Conservation (phyloP, 192 early-diverging fungal species). For the Tieghemiomyces parasiticus region DNA sequence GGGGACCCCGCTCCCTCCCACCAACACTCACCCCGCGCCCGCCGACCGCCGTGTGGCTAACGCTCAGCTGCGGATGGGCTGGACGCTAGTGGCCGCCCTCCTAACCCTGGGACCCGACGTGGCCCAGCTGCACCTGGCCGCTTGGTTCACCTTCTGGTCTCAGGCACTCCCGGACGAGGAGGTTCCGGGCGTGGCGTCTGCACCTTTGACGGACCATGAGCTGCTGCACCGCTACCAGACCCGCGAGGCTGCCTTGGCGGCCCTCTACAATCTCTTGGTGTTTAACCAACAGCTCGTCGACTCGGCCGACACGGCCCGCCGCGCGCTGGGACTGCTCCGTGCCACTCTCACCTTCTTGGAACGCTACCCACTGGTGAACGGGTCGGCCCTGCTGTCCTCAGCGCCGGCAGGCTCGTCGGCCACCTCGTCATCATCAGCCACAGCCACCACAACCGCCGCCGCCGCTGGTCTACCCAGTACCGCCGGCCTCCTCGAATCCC, state of each 20-base stretch:
- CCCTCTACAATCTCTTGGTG: slow-evolving; percentile 52
- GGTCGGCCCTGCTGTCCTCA: neutral
- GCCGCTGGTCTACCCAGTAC: neutral
- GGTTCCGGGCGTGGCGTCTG: too few relatives aligned
- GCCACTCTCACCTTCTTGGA: slow-evolving; percentile 50
- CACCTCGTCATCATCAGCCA: neutral
- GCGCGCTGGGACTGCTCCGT: slow-evolving; percentile 53
- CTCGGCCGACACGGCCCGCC: slow-evolving; percentile 60
- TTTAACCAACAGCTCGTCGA: slow-evolving; percentile 49
- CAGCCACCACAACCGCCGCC: neutral
- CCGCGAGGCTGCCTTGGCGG: slow-evolving; percentile 50
- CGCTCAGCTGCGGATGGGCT: slow-evolving; percentile 55
- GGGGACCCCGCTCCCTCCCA: too few relatives aligned
- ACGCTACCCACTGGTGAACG: neutral
- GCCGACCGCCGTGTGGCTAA: slow-evolving; percentile 43
- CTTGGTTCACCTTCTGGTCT: slow-evolving; percentile 68
- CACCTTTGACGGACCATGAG: neutral
- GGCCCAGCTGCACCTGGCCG: slow-evolving; percentile 60
- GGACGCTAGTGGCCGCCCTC: slow-evolving; percentile 59
- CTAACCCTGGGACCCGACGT: slow-evolving; percentile 71
- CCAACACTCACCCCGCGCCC: neutral
- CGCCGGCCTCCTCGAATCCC: slow-evolving; percentile 6
- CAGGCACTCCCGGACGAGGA: slow-evolving; percentile 39
- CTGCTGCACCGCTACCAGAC: slow-evolving; percentile 23
- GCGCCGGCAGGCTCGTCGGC: neutral